A percentile compares a stretch with the other conserved stretches of the same genome.
phyloP scores from a whole-genome alignment of 257 asterid species.

The Nicotiana obtusifolia region DNA sequence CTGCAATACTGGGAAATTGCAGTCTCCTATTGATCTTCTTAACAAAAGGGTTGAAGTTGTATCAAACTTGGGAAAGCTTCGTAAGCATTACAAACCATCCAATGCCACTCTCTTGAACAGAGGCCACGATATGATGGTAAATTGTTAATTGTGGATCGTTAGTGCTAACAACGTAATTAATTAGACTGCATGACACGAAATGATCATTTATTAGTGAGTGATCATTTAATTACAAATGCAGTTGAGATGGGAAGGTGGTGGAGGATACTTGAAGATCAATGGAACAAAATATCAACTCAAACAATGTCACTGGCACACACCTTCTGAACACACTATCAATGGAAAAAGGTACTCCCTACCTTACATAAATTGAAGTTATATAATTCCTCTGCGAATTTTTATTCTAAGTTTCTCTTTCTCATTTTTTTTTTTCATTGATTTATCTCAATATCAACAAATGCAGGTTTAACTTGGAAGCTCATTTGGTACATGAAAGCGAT shows the following conservation, averaged over 20 bases:
- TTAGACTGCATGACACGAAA: too few species aligned
- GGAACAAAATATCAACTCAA: constrained; percentile 40
- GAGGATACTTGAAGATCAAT: constrained; percentile 42
- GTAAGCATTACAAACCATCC: constrained; percentile 34
- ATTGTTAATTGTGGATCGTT: background rate
- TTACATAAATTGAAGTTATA: background rate
- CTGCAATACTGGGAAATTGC: constrained; percentile 50
- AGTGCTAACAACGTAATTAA: too few species aligned
- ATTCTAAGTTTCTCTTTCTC: background rate
- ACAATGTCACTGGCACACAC: constrained; percentile 62
- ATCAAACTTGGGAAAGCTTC: constrained; percentile 39
- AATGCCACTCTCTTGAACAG: constrained; percentile 61
- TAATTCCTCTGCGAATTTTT: too few species aligned
- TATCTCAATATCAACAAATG: background rate
- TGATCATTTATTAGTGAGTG: background rate
- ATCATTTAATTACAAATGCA: constrained; percentile 11
- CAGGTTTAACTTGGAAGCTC: background rate
- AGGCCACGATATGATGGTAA: constrained; percentile 88
- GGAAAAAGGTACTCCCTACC: constrained; percentile 32
- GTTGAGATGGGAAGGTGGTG: constrained; percentile 49
- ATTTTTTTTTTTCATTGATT: background rate
- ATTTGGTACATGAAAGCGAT: constrained; percentile 6
- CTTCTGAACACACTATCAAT: constrained; percentile 58
- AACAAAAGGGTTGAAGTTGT: constrained; percentile 45
- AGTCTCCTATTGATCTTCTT: constrained; percentile 64